Evolutionary conservation across 179 eudicot species (phyloP).

Genomic region (Vitellaria paradoxa): DNA sequence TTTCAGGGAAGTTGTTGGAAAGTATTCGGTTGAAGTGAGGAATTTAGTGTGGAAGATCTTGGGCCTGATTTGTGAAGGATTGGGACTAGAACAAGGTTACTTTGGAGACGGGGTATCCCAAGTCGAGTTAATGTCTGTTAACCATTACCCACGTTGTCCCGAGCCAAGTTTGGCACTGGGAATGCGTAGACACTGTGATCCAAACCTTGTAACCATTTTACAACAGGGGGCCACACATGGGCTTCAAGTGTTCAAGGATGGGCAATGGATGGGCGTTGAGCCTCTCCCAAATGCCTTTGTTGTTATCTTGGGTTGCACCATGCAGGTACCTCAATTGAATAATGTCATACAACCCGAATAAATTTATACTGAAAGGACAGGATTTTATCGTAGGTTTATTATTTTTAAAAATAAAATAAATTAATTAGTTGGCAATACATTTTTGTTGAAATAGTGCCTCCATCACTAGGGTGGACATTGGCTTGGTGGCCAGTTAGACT

Average conservation of each 20-base stretch:
- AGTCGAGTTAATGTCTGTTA: conserved; percentile 49
- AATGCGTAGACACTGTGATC: conserved; percentile 53
- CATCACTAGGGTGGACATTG: too few species aligned
- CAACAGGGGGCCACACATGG: conserved; percentile 26
- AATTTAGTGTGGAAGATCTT: conserved; percentile 40
- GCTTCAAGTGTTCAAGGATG: conserved; percentile 32
- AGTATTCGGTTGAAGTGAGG: conserved; percentile 45
- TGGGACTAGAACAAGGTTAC: conserved; percentile 54
- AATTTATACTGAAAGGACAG: neutral
- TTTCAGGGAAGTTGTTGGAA: conserved; percentile 52
- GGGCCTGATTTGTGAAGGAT: conserved; percentile 56
- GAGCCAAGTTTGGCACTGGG: conserved; percentile 61
- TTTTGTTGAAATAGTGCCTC: too few species aligned
- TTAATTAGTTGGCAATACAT: too few species aligned
- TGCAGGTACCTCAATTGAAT: conserved; percentile 26
- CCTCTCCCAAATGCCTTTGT: conserved; percentile 33
- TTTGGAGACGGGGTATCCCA: conserved; percentile 37
- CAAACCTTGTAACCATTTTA: conserved; percentile 42
- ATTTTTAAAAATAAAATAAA: too few species aligned
- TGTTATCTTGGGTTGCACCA: conserved; percentile 32
- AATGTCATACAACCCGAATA: neutral
- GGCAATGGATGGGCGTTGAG: conserved; percentile 35
- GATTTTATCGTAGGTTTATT: neutral
- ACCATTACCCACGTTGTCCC: conserved; percentile 67
- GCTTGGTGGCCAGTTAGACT: too few species aligned